phyloP scores from a whole-genome alignment of 805 yeast genomes.

The Lachancea mirantina region DNA sequence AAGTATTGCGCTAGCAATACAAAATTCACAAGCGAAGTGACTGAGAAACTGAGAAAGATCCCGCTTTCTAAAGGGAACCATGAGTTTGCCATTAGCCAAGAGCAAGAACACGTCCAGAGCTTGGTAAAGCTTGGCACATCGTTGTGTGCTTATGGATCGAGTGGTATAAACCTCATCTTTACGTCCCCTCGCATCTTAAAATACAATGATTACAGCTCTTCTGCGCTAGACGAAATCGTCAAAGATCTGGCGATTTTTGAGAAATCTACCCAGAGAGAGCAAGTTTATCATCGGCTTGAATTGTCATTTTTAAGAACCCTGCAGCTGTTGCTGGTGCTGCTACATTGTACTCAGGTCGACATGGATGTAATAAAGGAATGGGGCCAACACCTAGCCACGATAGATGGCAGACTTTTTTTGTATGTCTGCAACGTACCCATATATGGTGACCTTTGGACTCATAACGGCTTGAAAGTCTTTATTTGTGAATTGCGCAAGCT shows the following conservation, averaged over 20 bases:
- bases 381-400: constrained; percentile 12
- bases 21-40: constrained; percentile 11
- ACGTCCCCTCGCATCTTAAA: constrained; percentile 19
- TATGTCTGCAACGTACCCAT: constrained; percentile 20
- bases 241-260: constrained; percentile 3
- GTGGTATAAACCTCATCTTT: constrained; percentile 15
- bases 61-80: constrained; percentile 16
- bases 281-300: constrained; percentile 14
- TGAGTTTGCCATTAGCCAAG: constrained; percentile 21
- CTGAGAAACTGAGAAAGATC: constrained; percentile 20
- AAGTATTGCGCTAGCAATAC: constrained; percentile 9
- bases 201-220: constrained; percentile 17
- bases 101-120: constrained; percentile 16
- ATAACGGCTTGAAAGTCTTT: constrained; percentile 21
- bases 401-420: constrained; percentile 25
- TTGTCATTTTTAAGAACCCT: constrained; percentile 16
- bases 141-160: constrained; percentile 14
- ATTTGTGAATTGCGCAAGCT: constrained; percentile 19
- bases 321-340: constrained; percentile 16
- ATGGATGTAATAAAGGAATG: constrained; percentile 15
- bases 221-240: constrained; percentile 13
- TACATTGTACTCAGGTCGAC: constrained; percentile 22
- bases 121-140: constrained; percentile 16
- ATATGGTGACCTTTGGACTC: constrained; percentile 28
- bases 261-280: not conserved